These are phyloP conservation scores for Earliella scabrosa DNA, from an alignment of 1,284 basidiomycete genomes.

Conservation along the genomic window DNA sequence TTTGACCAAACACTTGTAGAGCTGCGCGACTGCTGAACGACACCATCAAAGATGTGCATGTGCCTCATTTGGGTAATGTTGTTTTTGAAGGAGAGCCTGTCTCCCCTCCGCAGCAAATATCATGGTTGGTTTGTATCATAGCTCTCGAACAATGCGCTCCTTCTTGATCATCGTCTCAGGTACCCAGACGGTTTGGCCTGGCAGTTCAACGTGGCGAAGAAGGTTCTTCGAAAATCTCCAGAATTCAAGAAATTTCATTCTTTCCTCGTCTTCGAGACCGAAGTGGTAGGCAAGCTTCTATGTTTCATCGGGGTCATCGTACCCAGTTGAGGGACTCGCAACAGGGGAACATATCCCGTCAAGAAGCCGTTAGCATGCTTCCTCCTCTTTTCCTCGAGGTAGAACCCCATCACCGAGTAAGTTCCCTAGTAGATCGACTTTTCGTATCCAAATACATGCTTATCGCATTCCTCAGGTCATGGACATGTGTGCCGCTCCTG, in stretches of 20 bases:
- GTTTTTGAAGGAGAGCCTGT: conserved; percentile 80
- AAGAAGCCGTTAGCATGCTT: conserved; percentile 99
- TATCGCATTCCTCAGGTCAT: conserved; percentile 62
- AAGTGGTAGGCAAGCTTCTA: conserved; percentile 68
- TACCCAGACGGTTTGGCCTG: conserved; percentile 95
- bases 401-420: conserved; percentile 85
- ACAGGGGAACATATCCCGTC: conserved; percentile 93
- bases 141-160: background rate
- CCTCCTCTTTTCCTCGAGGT: conserved; percentile 96
- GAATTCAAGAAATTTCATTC: conserved; percentile 97
- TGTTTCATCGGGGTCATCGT: background rate
- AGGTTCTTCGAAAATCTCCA: conserved; percentile 86
- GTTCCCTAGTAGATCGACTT: conserved; percentile 22
- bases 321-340: background rate
- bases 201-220: conserved; percentile 94
- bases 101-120: conserved; percentile 82
- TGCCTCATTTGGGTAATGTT: conserved; percentile 78
- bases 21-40: conserved; percentile 76
- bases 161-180: conserved; percentile 47
- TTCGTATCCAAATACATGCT: background rate
- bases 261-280: conserved; percentile 97
- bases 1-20: conserved; percentile 49
- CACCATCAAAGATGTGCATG: conserved; percentile 76
- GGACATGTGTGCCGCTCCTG: conserved; percentile 99
- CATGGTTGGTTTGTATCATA: conserved; percentile 60